These are phyloP conservation scores for Alternaria longipes DNA, from an alignment of 2,329 filamentous ascomycete species.

Conservation along the genomic window DNA sequence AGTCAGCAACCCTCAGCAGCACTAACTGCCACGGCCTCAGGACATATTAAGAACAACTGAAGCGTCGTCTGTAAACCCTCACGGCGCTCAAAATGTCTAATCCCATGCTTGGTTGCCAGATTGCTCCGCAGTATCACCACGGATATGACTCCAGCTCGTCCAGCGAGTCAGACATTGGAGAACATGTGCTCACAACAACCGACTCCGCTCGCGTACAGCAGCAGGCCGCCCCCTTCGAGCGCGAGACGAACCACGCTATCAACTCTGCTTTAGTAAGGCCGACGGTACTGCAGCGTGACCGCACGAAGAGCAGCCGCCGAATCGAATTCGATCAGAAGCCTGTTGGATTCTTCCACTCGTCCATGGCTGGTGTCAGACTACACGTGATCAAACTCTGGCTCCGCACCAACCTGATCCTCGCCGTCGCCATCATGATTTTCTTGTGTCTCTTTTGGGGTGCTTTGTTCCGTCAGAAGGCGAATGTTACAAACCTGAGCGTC, in stretches of 20 bases:
- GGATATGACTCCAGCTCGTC: slow-evolving; percentile 28
- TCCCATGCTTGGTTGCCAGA: slow-evolving; percentile 38
- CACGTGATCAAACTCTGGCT: slow-evolving; percentile 43
- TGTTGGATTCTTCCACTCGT: slow-evolving; percentile 42
- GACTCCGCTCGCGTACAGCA: neutral
- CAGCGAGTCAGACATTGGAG: slow-evolving; percentile 19
- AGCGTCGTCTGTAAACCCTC: neutral
- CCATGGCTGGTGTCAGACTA: slow-evolving; percentile 42
- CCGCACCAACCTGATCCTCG: slow-evolving; percentile 40
- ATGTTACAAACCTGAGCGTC: slow-evolving; percentile 56
- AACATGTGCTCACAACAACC: neutral
- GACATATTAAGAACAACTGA: neutral
- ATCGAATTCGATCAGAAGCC: slow-evolving; percentile 19
- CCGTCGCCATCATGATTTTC: slow-evolving; percentile 34
- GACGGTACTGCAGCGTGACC: slow-evolving; percentile 19
- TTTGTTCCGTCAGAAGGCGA: slow-evolving; percentile 35
- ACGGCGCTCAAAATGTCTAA: slow-evolving; percentile 22
- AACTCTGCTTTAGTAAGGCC: slow-evolving; percentile 19
- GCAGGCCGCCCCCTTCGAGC: slow-evolving; percentile 31
- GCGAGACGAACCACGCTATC: slow-evolving; percentile 29
- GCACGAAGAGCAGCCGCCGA: slow-evolving; percentile 33
- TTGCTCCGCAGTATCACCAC: slow-evolving; percentile 36
- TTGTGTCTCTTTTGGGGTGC: slow-evolving; percentile 44
- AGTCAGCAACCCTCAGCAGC: neutral
- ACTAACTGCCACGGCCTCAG: neutral